Conservation (phyloP, 2,329 filamentous ascomycete species). For the Fusarium torreyae region DNA sequence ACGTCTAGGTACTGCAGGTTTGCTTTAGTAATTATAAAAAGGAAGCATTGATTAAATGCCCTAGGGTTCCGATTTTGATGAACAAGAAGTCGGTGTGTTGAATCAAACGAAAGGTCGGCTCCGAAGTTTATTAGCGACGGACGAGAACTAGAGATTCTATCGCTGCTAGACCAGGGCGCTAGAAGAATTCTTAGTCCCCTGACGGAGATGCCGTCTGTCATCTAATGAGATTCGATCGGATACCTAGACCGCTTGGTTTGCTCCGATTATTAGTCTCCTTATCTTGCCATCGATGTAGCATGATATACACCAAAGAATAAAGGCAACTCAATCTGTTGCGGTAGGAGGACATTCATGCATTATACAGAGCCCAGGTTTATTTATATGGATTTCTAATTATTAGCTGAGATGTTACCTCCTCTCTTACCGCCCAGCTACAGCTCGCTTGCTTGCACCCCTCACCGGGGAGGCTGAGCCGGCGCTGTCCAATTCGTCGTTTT, state of each 20-base stretch:
- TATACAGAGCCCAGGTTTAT: background rate
- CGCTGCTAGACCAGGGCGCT: constrained; percentile 14
- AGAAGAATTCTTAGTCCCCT: constrained; percentile 27
- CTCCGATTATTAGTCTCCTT: constrained; percentile 15
- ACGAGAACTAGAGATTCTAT: constrained; percentile 9
- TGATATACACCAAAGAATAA: background rate
- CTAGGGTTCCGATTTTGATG: background rate
- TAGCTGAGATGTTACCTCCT: constrained; percentile 19
- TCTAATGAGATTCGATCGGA: constrained; percentile 6
- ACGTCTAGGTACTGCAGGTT: background rate
- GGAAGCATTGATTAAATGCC: background rate
- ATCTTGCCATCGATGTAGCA: background rate
- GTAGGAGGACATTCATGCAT: constrained; percentile 24
- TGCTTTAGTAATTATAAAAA: background rate
- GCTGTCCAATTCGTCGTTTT: constrained; percentile 40
- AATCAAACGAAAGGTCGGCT: constrained; percentile 7
- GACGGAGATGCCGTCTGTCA: constrained; percentile 23
- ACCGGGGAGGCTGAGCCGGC: constrained; percentile 41
- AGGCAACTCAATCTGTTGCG: constrained; percentile 6
- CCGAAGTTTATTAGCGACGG: constrained; percentile 15
- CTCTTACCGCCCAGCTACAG: constrained; percentile 37
- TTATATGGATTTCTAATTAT: background rate
- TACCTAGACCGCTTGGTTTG: constrained; percentile 6
- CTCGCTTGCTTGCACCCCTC: constrained; percentile 41
- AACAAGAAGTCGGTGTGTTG: constrained; percentile 33